Conservation (phyloP, 331 rosid species). For the Rhamnella rubrinervis region DNA sequence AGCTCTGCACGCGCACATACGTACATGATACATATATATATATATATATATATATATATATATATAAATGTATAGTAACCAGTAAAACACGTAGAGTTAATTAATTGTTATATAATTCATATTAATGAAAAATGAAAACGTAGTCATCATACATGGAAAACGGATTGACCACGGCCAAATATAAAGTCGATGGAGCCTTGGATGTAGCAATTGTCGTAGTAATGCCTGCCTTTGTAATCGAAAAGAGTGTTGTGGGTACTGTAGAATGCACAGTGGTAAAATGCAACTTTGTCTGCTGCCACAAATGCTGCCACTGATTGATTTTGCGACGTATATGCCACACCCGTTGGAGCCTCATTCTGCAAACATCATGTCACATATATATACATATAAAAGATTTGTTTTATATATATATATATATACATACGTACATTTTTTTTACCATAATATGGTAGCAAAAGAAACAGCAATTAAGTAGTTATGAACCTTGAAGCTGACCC, state of each 20-base stretch:
- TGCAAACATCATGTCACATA: slow-evolving; percentile 14
- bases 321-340: slow-evolving; percentile 88
- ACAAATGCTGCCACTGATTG: slow-evolving; percentile 89
- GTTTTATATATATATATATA: not conserved
- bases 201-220: slow-evolving; percentile 71
- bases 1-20: slow-evolving; percentile 34
- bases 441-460: no score
- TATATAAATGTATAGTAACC: not conserved
- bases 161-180: slow-evolving; percentile 79
- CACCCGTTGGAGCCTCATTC: slow-evolving; percentile 96
- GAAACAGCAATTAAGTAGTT: no score
- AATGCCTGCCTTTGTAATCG: slow-evolving; percentile 90
- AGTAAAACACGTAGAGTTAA: not conserved
- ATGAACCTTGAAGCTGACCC: slow-evolving; percentile 78
- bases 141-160: slow-evolving; percentile 41
- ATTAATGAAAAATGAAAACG: not conserved
- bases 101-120: no score
- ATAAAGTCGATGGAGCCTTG: slow-evolving; percentile 96
- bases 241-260: slow-evolving; percentile 90
- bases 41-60: not conserved
- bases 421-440: no score
- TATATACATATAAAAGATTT: no score
- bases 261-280: slow-evolving; percentile 84
- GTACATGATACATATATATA: not conserved
- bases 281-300: slow-evolving; percentile 68